Evolutionary conservation across 352 stramenopile species (phyloP), one percentile per base, ranked within the genome.

Genomic region (Globisporangium orthogonon): DNA sequence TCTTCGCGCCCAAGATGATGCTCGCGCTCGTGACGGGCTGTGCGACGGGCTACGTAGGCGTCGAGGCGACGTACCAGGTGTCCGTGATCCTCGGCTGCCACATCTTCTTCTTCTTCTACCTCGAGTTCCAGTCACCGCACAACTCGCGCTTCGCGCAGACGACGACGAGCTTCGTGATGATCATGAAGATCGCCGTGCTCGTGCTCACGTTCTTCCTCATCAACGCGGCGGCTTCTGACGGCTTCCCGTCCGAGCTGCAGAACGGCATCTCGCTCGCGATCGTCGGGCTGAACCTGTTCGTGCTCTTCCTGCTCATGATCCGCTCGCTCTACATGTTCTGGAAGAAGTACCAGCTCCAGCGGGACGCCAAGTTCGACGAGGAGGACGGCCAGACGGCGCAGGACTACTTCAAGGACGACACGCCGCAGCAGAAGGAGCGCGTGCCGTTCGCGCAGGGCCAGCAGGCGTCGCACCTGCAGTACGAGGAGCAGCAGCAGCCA

Each of bases 1-100:
- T 92, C 68, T 94, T 94, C 45, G 74, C 78, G 17, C 67, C 77
- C 49, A 91, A 91, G 66, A 84, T 90, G 77, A 76, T 86, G 67
- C 51, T 90, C 14, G 79, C 79, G 30, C 66, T 90, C 31, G 56
- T 78, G 41, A 86, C 77, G 3, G 79, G 77, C 54, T 74, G 83
- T 13, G 55, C 82, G 11, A 86, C 75, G 18, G 79, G 79, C 7
- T 86, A 69, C 60, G 73, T 82, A n/a, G 73, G 65, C 43, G 70
- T 83, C 30, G 74, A 67, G 35, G 63, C 70, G 40, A 82, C 63
- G 31, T 59, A 72, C 35, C 79, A 89, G 46, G 63, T 87, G 13
- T 71, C 70, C 29, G 61, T 87, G 41, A 69, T 87, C 58, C 69
- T 89, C 23, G 73, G 43, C 7, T 46, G 76, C 33, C 76, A 89